Base-by-base conservation (phyloP, 768 basidiomycete species). In the Butyriboletus loyo region DNA sequence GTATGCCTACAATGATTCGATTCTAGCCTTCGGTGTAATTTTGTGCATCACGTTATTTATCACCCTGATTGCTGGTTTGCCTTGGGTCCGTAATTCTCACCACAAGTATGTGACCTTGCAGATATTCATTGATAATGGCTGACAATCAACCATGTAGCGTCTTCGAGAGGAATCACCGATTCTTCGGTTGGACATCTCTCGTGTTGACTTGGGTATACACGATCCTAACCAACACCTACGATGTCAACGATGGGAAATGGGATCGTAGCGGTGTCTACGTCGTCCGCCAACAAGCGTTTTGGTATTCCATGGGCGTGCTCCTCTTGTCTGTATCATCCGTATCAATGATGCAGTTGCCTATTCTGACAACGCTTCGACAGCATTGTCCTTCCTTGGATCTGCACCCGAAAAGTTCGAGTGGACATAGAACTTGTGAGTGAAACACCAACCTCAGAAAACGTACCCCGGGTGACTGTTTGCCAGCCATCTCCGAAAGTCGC, bases 401-500 rank as follows among this genome's bases (percentile, higher is more conserved):
- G 85, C 61, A 82, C 87, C 30, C 76, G 89, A 40, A 80, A 85
- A 67, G 89, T 89, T 7, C 72, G 72, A 37, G 83, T 90, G 27
- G 86, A 89, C 52, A 81, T 91, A 46, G 86, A 90, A 62, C 74
- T 90, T 53, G 87, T 87, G 62, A 68, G 83, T 70, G 32, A 30
- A 42, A 54, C 38, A 45, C 39, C 4, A 2, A 7, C 7, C 8
- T 34, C n/a, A 6, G 4, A 19, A 27, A 44, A 30, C 24, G n/a
- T 32, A 5, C 7, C 5, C 38, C 5, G 17, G 8, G 14, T 60
- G 51, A 65, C 41, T 38, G 39, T 42, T 28, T 32, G 48, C 37
- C 59, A 89, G 87, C 88, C 88, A 27, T 90, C 88, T 15, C 76
- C 83, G 17, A 90, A 89, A 65, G 88, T 87, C 7, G 89, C 87